phyloP scores from a whole-genome alignment of 2,329 filamentous ascomycete species.

The Nemania bipapillata region DNA sequence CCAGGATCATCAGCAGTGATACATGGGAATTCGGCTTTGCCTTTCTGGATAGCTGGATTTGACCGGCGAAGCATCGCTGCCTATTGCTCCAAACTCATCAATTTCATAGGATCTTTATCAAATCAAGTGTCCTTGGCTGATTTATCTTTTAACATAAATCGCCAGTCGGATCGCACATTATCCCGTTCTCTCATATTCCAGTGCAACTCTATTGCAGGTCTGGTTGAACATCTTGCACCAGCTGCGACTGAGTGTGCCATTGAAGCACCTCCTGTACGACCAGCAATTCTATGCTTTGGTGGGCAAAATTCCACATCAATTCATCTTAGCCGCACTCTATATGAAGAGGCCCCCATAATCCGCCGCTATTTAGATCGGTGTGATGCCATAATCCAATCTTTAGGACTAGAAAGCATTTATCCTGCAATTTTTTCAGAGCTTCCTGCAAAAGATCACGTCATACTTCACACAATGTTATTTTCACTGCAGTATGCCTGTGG shows the following conservation, averaged over 20 bases:
- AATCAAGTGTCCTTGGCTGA: slow-evolving; percentile 30
- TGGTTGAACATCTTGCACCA: not conserved
- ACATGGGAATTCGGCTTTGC: no score
- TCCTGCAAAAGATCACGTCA: slow-evolving; percentile 43
- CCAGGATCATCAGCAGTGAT: not conserved
- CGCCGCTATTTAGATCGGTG: no score
- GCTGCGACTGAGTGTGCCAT: not conserved
- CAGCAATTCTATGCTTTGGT: slow-evolving; percentile 54
- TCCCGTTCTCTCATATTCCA: slow-evolving; percentile 33
- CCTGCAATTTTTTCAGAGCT: slow-evolving; percentile 50
- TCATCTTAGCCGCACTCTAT: no score
- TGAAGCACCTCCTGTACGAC: no score
- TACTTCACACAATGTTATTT: slow-evolving; percentile 55
- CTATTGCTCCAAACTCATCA: not conserved
- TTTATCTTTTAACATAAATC: slow-evolving; percentile 50
- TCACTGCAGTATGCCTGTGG: slow-evolving; percentile 56
- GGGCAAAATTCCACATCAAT: slow-evolving; percentile 51
- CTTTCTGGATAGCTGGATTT: slow-evolving; percentile 29
- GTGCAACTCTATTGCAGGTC: not conserved
- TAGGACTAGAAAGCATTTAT: slow-evolving; percentile 47
- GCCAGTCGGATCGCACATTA: slow-evolving; percentile 46
- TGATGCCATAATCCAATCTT: slow-evolving; percentile 26
- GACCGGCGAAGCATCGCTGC: slow-evolving; percentile 24
- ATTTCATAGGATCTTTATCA: no score
- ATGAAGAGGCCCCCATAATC: no score